Base-by-base conservation (phyloP, 352 stramenopile genomes). In the Globisporangium viniferum region DNA sequence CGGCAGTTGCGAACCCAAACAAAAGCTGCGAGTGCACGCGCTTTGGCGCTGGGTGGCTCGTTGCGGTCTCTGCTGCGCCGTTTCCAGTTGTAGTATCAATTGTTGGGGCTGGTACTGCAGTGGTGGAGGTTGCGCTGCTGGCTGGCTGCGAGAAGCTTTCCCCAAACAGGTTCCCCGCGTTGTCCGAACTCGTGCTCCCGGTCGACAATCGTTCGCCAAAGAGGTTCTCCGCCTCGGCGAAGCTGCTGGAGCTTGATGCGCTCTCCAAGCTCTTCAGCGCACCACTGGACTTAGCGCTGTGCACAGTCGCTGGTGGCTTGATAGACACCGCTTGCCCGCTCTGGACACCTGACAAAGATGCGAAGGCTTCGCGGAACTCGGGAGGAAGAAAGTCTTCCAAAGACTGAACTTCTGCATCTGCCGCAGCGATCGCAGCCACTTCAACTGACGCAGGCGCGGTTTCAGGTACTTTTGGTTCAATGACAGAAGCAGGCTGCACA, bases 1-100 rank as follows among this genome's bases (percentile, higher is more conserved):
- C 77, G 20, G 73, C 80, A 8, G 79, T 88, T 29, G 78, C 81
- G 33, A 80, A 79, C 39, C 83, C 83, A 65, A 91, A 91, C 12
- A 91, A 70, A 39, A 90, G 74, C 7, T 79, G 78, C 2, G 75
- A 69, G 44, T 63, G 59, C n/a, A 57, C 51, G 15, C 35, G 51
- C 59, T 62, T 71, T 9, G 66, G 59, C 9, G 44, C n/a, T 12
- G 27, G 10, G n/a, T 10, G 7, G 14, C 10, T 35, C 12, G 36
- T n/a, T 10, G 51, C 39, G 3, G 22, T 27, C 7, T 60, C 27
- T 6, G 56, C 5, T 14, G 31, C 18, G 44, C 7, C 18, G 10
- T 12, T 39, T 39, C 9, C 31, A 27, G 10, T n/a, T 22, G n/a
- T 36, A 35, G 29, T 8, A 27, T 9, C 27, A 44, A 20, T 6